Evolutionary conservation across 2,329 filamentous ascomycete genomes (phyloP).

Genomic region (Pseudocercospora macadamiae): DNA sequence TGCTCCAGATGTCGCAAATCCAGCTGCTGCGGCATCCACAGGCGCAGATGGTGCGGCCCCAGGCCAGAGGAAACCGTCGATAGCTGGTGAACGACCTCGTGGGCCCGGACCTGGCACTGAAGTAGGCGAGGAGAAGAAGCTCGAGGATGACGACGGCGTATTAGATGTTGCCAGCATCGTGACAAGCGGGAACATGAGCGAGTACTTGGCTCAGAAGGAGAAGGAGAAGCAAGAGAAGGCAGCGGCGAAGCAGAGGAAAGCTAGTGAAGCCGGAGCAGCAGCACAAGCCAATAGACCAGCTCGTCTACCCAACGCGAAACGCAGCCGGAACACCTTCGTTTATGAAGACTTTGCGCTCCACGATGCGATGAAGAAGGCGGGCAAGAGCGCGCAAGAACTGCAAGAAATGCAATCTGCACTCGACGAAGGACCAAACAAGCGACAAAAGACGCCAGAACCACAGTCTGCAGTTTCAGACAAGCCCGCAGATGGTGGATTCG

Average conservation of each 20-base stretch:
- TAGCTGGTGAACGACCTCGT: slow-evolving; percentile 51
- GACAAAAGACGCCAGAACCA: slow-evolving; percentile 43
- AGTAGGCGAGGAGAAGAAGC: slow-evolving; percentile 54
- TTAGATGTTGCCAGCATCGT: slow-evolving; percentile 85
- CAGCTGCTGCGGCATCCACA: slow-evolving; percentile 60
- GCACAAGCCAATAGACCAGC: slow-evolving; percentile 58
- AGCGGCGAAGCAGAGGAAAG: slow-evolving; percentile 59
- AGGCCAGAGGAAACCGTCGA: slow-evolving; percentile 43
- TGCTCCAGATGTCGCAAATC: slow-evolving; percentile 50
- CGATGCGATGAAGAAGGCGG: slow-evolving; percentile 57
- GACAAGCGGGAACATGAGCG: slow-evolving; percentile 72
- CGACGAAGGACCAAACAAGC: slow-evolving; percentile 48
- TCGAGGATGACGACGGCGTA: slow-evolving; percentile 70
- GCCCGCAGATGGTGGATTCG: slow-evolving; percentile 35
- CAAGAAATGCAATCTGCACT: slow-evolving; percentile 57
- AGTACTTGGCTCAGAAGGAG: slow-evolving; percentile 81
- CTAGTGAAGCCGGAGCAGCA: slow-evolving; percentile 48
- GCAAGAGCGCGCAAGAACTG: slow-evolving; percentile 50
- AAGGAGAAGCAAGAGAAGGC: slow-evolving; percentile 73
- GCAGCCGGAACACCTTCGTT: slow-evolving; percentile 69
- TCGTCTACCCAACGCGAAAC: slow-evolving; percentile 72
- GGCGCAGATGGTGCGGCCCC: slow-evolving; percentile 53
- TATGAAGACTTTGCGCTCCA: slow-evolving; percentile 68
- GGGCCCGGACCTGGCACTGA: slow-evolving; percentile 60
- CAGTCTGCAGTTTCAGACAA: slow-evolving; percentile 39